A percentile compares a stretch with the other conserved stretches of the same genome.
Conservation (phyloP, 1,284 basidiomycete genomes). For the Microbotryum violaceum region DNA sequence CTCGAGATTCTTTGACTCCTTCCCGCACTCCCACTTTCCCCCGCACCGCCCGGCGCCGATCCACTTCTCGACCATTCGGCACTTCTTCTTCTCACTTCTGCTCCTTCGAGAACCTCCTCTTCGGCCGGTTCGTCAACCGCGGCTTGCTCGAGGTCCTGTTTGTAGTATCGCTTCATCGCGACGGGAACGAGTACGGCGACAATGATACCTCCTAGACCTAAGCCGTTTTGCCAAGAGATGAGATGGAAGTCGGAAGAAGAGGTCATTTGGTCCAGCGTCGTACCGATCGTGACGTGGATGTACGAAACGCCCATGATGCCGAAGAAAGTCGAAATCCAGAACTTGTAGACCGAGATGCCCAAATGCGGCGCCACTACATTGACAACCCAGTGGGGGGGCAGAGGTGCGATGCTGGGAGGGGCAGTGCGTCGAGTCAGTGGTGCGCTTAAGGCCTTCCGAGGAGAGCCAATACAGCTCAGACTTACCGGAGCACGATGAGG, state of each 20-base stretch:
- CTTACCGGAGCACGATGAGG: constrained; percentile 65
- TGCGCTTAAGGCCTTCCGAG: background rate
- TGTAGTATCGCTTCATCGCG: constrained; percentile 47
- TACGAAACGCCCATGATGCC: constrained; percentile 81
- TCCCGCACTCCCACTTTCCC: too few relatives aligned
- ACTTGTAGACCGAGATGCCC: constrained; percentile 71
- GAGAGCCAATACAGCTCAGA: background rate
- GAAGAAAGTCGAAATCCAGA: constrained; percentile 84
- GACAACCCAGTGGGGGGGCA: constrained; percentile 89
- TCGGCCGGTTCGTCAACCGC: constrained; percentile 9
- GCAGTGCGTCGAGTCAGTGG: background rate
- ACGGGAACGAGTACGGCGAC: constrained; percentile 88
- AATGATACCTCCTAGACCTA: constrained; percentile 53
- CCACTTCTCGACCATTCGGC: too few relatives aligned
- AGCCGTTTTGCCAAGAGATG: constrained; percentile 48
- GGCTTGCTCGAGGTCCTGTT: constrained; percentile 31
- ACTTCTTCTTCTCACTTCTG: too few relatives aligned
- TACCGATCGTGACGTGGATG: constrained; percentile 93
- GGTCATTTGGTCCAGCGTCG: constrained; percentile 84
- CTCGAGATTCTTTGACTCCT: too few relatives aligned
- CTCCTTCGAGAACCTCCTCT: too few relatives aligned
- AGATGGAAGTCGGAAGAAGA: constrained; percentile 84
- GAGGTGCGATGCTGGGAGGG: constrained; percentile 67
- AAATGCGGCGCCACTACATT: constrained; percentile 91
- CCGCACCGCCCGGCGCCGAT: too few relatives aligned